Conservation (phyloP, 2,329 filamentous ascomycete genomes). For the Setomelanomma holmii region DNA sequence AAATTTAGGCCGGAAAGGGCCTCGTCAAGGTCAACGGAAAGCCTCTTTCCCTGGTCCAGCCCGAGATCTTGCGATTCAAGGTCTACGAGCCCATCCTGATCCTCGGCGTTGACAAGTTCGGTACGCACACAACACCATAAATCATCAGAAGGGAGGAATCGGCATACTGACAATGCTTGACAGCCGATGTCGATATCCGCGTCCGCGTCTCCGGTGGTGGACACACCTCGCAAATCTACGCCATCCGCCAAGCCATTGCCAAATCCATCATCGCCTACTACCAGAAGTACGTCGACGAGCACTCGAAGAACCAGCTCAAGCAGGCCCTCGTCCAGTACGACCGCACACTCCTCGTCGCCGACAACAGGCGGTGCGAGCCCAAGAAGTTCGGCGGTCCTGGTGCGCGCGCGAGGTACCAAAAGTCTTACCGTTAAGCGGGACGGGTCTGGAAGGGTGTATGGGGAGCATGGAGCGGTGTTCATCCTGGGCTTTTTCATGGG, state of each 20-base stretch:
- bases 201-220: slow-evolving; percentile 96
- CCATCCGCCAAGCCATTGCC: slow-evolving; percentile 97
- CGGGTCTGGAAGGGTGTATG: slow-evolving; percentile 22
- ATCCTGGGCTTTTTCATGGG: slow-evolving; percentile 48
- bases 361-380: slow-evolving; percentile 98
- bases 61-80: slow-evolving; percentile 98
- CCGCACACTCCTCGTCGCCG: slow-evolving; percentile 95
- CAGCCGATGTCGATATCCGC: slow-evolving; percentile 90
- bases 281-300: slow-evolving; percentile 99
- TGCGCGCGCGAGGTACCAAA: slow-evolving; percentile 97
- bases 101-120: slow-evolving; percentile 96
- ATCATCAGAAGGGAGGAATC: slow-evolving; percentile 19
- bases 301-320: slow-evolving; percentile 99
- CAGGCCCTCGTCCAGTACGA: slow-evolving; percentile 95
- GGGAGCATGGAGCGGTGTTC: slow-evolving; percentile 47
- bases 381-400: slow-evolving; percentile 97
- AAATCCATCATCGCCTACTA: slow-evolving; percentile 98
- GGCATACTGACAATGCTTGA: slow-evolving; percentile 16
- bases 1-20: slow-evolving; percentile 73
- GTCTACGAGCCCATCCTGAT: slow-evolving; percentile 99
- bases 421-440: slow-evolving; percentile 90
- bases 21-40: slow-evolving; percentile 99
- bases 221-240: slow-evolving; percentile 97
- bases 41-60: slow-evolving; percentile 91
- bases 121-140: slow-evolving; percentile 47